A percentile compares a stretch with the other conserved stretches of the same genome.
Conservation (phyloP, 805 yeast species). For the Schizosaccharomyces lindneri region DNA sequence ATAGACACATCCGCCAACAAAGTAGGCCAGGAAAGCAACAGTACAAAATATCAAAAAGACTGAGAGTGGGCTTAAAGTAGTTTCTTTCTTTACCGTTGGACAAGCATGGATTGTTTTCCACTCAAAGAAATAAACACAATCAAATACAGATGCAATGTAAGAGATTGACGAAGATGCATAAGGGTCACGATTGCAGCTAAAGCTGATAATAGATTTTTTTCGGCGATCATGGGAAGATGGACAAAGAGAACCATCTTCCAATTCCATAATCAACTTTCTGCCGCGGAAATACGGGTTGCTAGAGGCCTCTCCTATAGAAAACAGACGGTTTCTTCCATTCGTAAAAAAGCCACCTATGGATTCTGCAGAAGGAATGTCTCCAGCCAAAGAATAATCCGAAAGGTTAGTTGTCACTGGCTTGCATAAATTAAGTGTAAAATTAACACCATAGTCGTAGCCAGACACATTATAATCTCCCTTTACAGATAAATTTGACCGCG, state of each 20-base stretch:
- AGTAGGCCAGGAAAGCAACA: constrained; percentile 4
- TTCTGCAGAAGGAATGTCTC: constrained; percentile 18
- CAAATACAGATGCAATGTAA: constrained; percentile 44
- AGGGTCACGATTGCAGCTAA: neutral
- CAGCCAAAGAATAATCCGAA: constrained; percentile 9
- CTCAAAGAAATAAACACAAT: constrained; percentile 66
- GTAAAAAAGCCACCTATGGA: constrained; percentile 15
- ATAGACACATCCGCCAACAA: neutral
- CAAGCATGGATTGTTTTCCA: constrained; percentile 70
- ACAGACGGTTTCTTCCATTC: constrained; percentile 19
- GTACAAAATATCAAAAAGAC: constrained; percentile 34
- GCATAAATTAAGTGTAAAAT: constrained; percentile 55
- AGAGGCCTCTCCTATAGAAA: constrained; percentile 28
- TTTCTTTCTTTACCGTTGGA: constrained; percentile 23
- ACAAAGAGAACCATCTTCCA: constrained; percentile 33
- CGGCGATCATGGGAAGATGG: constrained; percentile 24
- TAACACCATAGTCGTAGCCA: constrained; percentile 44
- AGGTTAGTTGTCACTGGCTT: constrained; percentile 23
- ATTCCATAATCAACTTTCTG: constrained; percentile 41
- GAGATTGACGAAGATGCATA: constrained; percentile 24
- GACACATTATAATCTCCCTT: constrained; percentile 18
- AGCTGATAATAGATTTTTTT: constrained; percentile 16
- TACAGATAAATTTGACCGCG: constrained; percentile 11
- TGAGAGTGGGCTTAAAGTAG: constrained; percentile 22
- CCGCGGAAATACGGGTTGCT: constrained; percentile 46